Percentiles rank a stretch among this genome's conserved stretches.
phyloP scores from a whole-genome alignment of 352 stramenopile species.

The Paralagenidium karlingii region DNA sequence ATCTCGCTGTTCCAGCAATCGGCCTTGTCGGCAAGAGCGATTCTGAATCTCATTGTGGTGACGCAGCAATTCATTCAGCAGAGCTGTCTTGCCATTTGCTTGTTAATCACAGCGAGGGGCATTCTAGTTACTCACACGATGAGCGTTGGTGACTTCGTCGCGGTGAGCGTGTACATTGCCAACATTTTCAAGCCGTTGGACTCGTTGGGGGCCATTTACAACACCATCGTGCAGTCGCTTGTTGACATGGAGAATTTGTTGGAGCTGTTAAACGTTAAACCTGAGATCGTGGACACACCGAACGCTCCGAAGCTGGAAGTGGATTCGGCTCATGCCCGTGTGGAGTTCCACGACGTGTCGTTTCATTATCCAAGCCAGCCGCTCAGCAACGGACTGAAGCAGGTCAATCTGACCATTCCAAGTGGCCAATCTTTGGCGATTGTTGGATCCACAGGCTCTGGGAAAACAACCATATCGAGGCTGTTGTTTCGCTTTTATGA shows the following conservation, averaged over 20 bases:
- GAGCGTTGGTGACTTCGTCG: conserved; percentile 93
- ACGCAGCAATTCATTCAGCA: conserved; percentile 91
- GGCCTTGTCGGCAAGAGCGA: conserved; percentile 81
- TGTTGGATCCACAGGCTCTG: conserved; percentile 84
- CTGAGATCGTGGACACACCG: conserved; percentile 84
- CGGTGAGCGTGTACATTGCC: conserved; percentile 88
- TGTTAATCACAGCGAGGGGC: conserved; percentile 49
- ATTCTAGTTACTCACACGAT: conserved; percentile 30
- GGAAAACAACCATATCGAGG: conserved; percentile 91
- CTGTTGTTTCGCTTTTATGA: conserved; percentile 96
- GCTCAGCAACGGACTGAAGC: conserved; percentile 74
- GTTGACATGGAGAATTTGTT: conserved; percentile 95
- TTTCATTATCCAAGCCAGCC: conserved; percentile 89
- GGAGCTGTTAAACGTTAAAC: conserved; percentile 88
- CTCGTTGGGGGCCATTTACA: conserved; percentile 94
- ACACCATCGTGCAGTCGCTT: conserved; percentile 92
- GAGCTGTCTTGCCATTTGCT: conserved; percentile 49
- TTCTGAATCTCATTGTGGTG: conserved; percentile 89
- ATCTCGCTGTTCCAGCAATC: conserved; percentile 86
- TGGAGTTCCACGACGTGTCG: conserved; percentile 88
- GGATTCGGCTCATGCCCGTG: conserved; percentile 20
- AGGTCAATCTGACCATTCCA: conserved; percentile 50
- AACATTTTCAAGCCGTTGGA: conserved; percentile 96
- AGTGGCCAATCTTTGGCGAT: conserved; percentile 87
- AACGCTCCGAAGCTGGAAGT: conserved; percentile 45